Conservation (phyloP, 805 yeast species). For the Kodamaea kakaduensis region DNA sequence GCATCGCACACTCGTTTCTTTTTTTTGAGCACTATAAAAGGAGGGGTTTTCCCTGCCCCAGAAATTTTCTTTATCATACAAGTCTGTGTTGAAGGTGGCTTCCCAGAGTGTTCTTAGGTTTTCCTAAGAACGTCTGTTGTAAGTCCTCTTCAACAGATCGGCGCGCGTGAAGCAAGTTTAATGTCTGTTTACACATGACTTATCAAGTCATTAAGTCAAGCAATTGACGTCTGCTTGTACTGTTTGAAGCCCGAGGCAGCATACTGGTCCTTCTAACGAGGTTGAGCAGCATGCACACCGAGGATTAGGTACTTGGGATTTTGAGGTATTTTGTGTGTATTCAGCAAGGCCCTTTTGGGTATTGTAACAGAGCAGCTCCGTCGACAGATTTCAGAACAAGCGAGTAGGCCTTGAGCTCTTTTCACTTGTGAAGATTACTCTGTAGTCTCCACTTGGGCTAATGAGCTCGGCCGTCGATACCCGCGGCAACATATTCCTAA, state of each 20-base stretch:
- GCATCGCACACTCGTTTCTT: conserved; percentile 2
- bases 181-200: conserved; percentile 14
- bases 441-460: conserved; percentile 31
- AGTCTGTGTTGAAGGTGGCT: conserved; percentile 52
- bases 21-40: conserved; percentile 11
- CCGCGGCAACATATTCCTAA: conserved; percentile 98
- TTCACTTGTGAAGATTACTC: no score
- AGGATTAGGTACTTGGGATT: conserved; percentile 20
- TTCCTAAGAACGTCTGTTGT: conserved; percentile 30
- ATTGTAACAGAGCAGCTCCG: conserved; percentile 89
- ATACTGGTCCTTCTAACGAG: conserved; percentile 40
- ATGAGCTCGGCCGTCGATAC: conserved; percentile 63
- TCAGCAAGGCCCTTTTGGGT: conserved; percentile 23
- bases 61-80: conserved; percentile 17
- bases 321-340: conserved; percentile 10
- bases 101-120: conserved; percentile 35
- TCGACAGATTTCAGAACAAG: conserved; percentile 90
- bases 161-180: conserved; percentile 68
- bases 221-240: conserved; percentile 15
- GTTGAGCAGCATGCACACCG: conserved; percentile 45
- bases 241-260: conserved; percentile 20
- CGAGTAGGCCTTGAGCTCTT: conserved; percentile 62
- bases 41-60: conserved; percentile 1
- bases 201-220: conserved; percentile 15
- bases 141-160: conserved; percentile 51